Evolutionary conservation across 176 grass and related monocot species (phyloP), one percentile per base, ranked within the genome.

Genomic region (Aegilops tauschii): DNA sequence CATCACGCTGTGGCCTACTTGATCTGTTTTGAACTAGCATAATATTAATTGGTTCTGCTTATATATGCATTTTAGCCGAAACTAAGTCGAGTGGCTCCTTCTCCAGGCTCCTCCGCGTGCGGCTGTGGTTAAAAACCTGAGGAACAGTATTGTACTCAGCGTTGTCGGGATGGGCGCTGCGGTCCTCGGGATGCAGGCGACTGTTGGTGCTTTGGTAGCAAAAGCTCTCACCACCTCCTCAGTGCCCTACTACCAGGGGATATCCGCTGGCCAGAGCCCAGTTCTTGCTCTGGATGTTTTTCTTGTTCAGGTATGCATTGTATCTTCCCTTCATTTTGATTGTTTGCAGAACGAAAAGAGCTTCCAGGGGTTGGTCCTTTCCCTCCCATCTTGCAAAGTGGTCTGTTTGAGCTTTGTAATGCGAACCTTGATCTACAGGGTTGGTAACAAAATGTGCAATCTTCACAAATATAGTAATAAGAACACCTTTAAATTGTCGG

Each of bases 271-370:
- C 78, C 93, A 94, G 87, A 98, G 83, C 76, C 90, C 94, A 79
- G 92, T 98, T 67, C 88, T 96, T 77, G 90, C 97, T 47, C 82
- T 98, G 80, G 97, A 98, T 88, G 83, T 98, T 77, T 94, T 98
- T 49, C 84, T 98, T 25, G 88, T 96, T 40, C 97, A 96, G 93
- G 97, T 98, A 93, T 80, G 25, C 32, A 49, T 50, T 37, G 9
- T 31, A 1, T n/a, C 12, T 75, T 58, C 27, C 50, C 85, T 73
- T 78, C 37, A 8, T 62, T 82, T 36, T 81, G 8, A 50, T 61
- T 3, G 5, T 73, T 42, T 39, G 66, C 6, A 17, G 25, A 52
- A 8, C 3, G 8, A 78, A 4, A 89, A 36, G 18, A 42, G 18
- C 35, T 40, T 56, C 34, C 49, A 10, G 7, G 4, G 58, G 29